Evolutionary conservation across 345 rosid genomes (phyloP), one percentile per base, ranked within the genome.

Genomic region (Populus nigra): DNA sequence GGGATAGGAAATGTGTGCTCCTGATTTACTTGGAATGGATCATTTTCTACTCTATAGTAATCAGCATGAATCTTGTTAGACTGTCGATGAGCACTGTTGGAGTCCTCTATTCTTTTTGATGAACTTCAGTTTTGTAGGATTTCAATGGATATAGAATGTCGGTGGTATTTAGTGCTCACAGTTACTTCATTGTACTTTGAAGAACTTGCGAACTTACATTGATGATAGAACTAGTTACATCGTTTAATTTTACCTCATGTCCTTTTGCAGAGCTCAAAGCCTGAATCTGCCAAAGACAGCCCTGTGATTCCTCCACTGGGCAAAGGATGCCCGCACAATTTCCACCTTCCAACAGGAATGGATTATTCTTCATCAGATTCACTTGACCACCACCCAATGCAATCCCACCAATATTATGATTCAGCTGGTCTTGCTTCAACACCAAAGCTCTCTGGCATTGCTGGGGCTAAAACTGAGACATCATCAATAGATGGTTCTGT

Each of bases 261-360:
- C 31, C 45, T 31, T 68, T 29, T 47, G 38, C 86, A 93, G 99
- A 83, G 81, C 79, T 87, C 86, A 25, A 90, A 81, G 82, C 75
- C 83, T 59, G 92, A 87, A 76, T 89, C 96, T 65, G 78, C 85
- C 23, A 89, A 92, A 87, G 89, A 87, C 50, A 82, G 90, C 80
- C 99, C 96, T 10, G 81, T 74, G 73, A 96, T 94, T 77, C 94
- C 99, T 29, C 97, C 97, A n/a, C 79, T 92, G 59, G 85, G 84
- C 87, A 87, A 84, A 78, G 99, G 91, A 81, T 78, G 86, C 23
- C 86, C 91, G 13, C 88, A 80, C 43, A 87, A 85, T 81, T 72
- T 83, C 63, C 81, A 75, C 62, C 83, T 43, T 5, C 88, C 91
- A 22, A 38, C 69, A 49, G 90, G 92, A 83, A 85, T 84, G 78